Percentiles rank a stretch among this genome's conserved stretches.
Evolutionary conservation across 352 stramenopile genomes (phyloP).

Genomic region (Phytophthora tentaculata): DNA sequence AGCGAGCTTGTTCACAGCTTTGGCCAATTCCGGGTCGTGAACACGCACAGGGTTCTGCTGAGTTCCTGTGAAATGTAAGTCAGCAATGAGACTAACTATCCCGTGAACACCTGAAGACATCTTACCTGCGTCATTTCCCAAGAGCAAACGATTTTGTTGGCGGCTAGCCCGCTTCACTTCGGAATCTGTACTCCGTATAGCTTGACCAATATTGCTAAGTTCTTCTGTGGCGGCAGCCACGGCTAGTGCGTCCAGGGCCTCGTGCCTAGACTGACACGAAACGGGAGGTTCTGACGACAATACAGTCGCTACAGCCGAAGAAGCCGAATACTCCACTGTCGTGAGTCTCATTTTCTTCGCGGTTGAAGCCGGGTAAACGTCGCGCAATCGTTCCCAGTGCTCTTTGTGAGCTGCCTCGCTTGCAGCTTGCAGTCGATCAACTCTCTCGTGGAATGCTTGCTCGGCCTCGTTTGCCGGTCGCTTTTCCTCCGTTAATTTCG

Average conservation of each 20-base stretch:
- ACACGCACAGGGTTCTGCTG: constrained; percentile 41
- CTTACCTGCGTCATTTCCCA: constrained; percentile 11
- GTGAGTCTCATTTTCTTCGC: constrained; percentile 48
- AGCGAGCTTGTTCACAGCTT: constrained; percentile 66
- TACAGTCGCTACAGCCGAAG: background rate
- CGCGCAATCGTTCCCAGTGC: constrained; percentile 62
- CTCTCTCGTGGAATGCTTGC: constrained; percentile 39
- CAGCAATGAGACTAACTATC: constrained; percentile 4
- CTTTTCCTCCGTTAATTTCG: constrained; percentile 37
- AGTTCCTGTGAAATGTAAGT: constrained; percentile 12
- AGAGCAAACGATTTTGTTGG: constrained; percentile 8
- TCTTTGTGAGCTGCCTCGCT: constrained; percentile 46
- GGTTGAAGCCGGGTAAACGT: constrained; percentile 53
- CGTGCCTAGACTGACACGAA: constrained; percentile 13
- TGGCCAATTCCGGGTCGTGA: constrained; percentile 62
- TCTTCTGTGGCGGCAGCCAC: constrained; percentile 25
- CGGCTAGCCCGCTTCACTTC: constrained; percentile 27
- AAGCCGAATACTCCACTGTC: background rate
- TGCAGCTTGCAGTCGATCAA: constrained; percentile 24
- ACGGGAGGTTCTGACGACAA: background rate
- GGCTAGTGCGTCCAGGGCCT: constrained; percentile 33
- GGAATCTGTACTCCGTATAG: no score
- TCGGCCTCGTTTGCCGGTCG: constrained; percentile 32
- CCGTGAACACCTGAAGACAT: background rate
- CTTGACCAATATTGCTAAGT: background rate